Evolutionary conservation across 2,329 filamentous ascomycete genomes (phyloP), one percentile per base, ranked within the genome.

Genomic region (Nigrograna mackinnonii): DNA sequence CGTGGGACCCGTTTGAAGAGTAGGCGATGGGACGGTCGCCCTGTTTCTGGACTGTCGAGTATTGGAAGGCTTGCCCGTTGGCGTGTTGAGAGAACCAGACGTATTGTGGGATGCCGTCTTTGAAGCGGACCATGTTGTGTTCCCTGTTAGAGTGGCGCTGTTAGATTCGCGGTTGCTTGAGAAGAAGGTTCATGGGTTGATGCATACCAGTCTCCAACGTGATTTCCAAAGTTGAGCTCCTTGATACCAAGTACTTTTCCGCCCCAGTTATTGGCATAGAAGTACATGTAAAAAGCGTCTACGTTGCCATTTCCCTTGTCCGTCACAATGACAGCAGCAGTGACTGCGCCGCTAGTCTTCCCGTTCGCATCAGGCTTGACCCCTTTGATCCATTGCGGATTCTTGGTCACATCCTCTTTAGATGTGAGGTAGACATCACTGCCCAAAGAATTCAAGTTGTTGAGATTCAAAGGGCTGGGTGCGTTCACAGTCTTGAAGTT

Each of bases 71-170:
- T 62, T 86, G 72, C 4, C 84, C 84, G 47, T 76, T 74, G 21
- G 72, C 65, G 59, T 87, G 84, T 57, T 86, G 83, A 39, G 76
- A 80, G 57, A 77, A 86, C 80, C 82, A 87, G 11, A 86, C 60
- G 1, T 74, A 70, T 47, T 75, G 62, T 0, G 84, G 84, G 1
- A 55, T 48, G 7, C 79, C 79, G 40, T 83, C 71, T 13, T 70
- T 38, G 62, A 87, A 87, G 9, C 84, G 81, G 22, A 87, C 71
- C 81, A 85, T 84, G 41, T 79, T 83, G 60, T 86, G 82, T 57
- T 86, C 83, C 82, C 37, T 31, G 37, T 20, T 7, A 16, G 22
- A 6, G 19, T 36, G 34, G 16, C 24, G 24, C 12, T 36, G 16
- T 20, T 22, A 22, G 34, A 28, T 28, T 9, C n/a, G n/a, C n/a